Percentiles rank a stretch among this genome's conserved stretches.
These are phyloP conservation scores for Pilatotrama ljubarskyi DNA, from an alignment of 768 basidiomycete species.

Conservation along the genomic window DNA sequence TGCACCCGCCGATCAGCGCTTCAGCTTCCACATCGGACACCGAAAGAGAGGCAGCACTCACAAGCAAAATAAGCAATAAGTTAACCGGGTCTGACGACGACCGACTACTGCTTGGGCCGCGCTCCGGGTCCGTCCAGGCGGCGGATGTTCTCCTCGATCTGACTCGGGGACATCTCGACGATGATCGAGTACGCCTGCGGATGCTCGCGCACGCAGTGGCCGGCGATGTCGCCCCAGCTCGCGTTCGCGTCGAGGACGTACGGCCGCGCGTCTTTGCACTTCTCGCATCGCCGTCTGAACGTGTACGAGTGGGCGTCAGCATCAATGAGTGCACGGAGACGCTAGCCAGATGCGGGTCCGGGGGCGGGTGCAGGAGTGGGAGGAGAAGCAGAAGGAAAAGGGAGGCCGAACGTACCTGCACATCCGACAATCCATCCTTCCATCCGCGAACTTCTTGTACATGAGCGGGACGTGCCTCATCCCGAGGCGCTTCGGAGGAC, in stretches of 20 bases:
- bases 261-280: neutral
- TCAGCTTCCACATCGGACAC: too few relatives aligned
- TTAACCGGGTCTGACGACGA: neutral
- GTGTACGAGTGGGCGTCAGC: too few relatives aligned
- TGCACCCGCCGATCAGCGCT: too few relatives aligned
- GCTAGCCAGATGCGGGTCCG: too few relatives aligned
- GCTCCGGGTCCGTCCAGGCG: neutral
- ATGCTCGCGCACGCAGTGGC: slow-evolving; percentile 24
- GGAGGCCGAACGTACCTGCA: slow-evolving; percentile 22
- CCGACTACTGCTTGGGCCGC: neutral
- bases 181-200: slow-evolving; percentile 14
- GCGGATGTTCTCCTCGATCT: slow-evolving; percentile 11
- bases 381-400: neutral
- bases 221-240: slow-evolving; percentile 17
- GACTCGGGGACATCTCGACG: slow-evolving; percentile 7
- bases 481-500: slow-evolving; percentile 3
- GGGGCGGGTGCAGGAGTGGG: too few relatives aligned
- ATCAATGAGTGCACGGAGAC: too few relatives aligned
- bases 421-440: slow-evolving; percentile 17
- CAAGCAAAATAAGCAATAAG: too few relatives aligned
- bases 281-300: neutral
- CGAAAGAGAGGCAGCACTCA: too few relatives aligned
- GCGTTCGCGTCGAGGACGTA: slow-evolving; percentile 7
- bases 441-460: slow-evolving; percentile 12
- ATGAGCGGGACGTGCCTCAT: slow-evolving; percentile 22